Percentiles rank a stretch among this genome's conserved stretches.
Conservation (phyloP, 345 rosid species). For the Melaleuca quinquenervia region DNA sequence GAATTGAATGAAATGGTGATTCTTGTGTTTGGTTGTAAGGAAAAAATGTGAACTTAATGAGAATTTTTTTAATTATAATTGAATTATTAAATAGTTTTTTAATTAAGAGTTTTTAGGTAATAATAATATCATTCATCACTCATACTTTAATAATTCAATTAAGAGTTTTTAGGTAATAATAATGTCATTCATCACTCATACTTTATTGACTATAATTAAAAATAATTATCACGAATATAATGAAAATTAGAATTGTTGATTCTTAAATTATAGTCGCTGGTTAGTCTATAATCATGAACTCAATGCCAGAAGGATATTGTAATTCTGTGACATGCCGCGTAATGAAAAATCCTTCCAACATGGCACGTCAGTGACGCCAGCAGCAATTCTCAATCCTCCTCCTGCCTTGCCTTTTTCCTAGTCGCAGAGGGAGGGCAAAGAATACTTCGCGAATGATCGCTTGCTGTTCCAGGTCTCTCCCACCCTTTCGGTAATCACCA, state of each 20-base stretch:
- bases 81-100: not conserved
- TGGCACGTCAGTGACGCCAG: not conserved
- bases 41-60: too few relatives aligned
- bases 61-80: not conserved
- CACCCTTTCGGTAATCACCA: not conserved
- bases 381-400: not conserved
- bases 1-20: not conserved
- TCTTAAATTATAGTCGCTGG: not conserved
- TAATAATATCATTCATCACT: not conserved
- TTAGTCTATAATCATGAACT: not conserved
- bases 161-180: too few relatives aligned
- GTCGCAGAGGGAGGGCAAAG: not conserved
- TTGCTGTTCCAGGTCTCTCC: not conserved
- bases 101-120: fast-evolving
- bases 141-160: too few relatives aligned
- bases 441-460: slow-evolving; percentile 3
- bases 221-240: not conserved
- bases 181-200: fast-evolving
- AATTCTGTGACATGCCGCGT: too few relatives aligned
- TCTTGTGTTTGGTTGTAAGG: not conserved
- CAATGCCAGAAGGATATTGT: too few relatives aligned
- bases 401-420: not conserved
- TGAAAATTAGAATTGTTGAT: not conserved
- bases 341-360: not conserved
- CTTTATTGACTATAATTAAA: not conserved